phyloP scores from a whole-genome alignment of 305 asterid species.

The Rubia tinctorum region DNA sequence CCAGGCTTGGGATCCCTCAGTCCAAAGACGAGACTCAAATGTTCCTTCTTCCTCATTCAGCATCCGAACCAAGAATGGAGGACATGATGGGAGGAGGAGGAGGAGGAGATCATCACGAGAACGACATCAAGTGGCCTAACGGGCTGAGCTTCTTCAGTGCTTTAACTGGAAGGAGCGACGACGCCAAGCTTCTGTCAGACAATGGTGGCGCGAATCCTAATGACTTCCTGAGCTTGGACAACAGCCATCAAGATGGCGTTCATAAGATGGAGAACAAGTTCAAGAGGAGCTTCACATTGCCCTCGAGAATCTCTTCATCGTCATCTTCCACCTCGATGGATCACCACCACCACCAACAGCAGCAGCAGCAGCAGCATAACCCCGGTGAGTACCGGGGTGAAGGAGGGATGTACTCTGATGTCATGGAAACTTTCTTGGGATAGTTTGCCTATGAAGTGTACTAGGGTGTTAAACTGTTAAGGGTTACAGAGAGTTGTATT shows the following conservation, averaged over 20 bases:
- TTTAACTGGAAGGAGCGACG: slow-evolving; percentile 64
- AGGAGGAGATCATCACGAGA: slow-evolving; percentile 56
- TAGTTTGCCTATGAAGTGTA: slow-evolving; percentile 19
- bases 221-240: slow-evolving; percentile 82
- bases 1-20: slow-evolving; percentile 43
- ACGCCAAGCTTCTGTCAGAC: slow-evolving; percentile 57
- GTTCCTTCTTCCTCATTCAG: slow-evolving; percentile 76
- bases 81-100: slow-evolving; percentile 38
- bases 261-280: slow-evolving; percentile 64
- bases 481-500: slow-evolving; percentile 31
- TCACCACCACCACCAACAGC: slow-evolving; percentile 26
- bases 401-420: slow-evolving; percentile 73
- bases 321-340: slow-evolving; percentile 73
- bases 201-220: slow-evolving; percentile 36
- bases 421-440: slow-evolving; percentile 74
- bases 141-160: slow-evolving; percentile 80
- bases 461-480: slow-evolving; percentile 12
- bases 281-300: slow-evolving; percentile 81
- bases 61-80: slow-evolving; percentile 52
- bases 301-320: slow-evolving; percentile 72
- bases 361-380: slow-evolving; percentile 27
- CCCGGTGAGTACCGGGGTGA: slow-evolving; percentile 69
- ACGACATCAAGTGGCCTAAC: slow-evolving; percentile 94
- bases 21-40: slow-evolving; percentile 73
- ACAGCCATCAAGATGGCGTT: slow-evolving; percentile 43